Base-by-base conservation (phyloP, 108 stramenopile genomes). In the Pseudonitzschia multiseries region DNA sequence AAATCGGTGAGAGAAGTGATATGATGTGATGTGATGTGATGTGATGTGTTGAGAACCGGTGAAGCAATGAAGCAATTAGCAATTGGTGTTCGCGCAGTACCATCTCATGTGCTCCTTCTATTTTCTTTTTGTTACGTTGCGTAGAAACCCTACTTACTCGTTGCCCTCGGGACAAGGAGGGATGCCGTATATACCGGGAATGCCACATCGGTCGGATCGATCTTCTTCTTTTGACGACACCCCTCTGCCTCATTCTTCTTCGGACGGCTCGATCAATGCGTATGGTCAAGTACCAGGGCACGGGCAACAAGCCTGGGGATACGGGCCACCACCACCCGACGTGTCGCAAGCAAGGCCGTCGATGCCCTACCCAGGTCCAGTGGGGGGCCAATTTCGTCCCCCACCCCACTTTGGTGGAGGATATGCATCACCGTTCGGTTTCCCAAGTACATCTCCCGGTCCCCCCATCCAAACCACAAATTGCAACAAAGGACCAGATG, bases 401-500 rank as follows among this genome's bases (percentile, higher is more conserved):
- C 51, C 64, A 63, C 70, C 36, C 36, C 64, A 63, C 74, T 74
- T 57, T 78, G 67, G 52, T 12, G 46, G 41, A 21, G 65, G 42
- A 8, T 69, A 70, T 43, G 73, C 70, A 32, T 64, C 72, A n/a
- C 70, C 57, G 27, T 71, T 52, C 51, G 33, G 33, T n/a, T 86
- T 76, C 46, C 86, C 74, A 26, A 80, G 85, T 17, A 68, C 85
- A 26, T 82, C 87, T 20, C 91, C 91, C 32, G 83, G 89, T 48
- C 92, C 89, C 21, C 92, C 89, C 26, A 89, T 93, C 69, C 92
- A 90, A 72, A 87, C 87, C 0, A 82, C 83, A 28, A 62, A 72
- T 9, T 82, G 81, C 62, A 87, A 87, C 68, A 87, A 89, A 60
- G 90, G 92, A 50, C 94, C 91, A 3, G 91, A 89, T 61, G 97